Conservation (phyloP, 768 basidiomycete species). For the Xerocomus spinulosus region DNA sequence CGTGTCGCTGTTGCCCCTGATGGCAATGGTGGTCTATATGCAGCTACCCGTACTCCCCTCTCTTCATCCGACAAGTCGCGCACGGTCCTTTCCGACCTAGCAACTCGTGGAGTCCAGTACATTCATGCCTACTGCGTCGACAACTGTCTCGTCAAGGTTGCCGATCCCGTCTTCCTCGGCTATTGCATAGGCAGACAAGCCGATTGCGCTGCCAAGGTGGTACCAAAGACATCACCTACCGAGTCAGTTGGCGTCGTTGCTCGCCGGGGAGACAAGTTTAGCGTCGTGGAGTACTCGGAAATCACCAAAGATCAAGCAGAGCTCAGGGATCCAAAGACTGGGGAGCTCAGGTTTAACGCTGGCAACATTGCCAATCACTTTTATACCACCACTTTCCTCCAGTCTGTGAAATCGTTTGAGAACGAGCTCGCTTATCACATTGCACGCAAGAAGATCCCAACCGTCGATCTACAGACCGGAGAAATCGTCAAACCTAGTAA, state of each 20-base stretch:
- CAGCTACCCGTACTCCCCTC: conserved; percentile 80
- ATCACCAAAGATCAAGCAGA: conserved; percentile 86
- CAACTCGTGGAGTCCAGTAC: conserved; percentile 71
- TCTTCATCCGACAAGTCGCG: conserved; percentile 51
- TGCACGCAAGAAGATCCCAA: conserved; percentile 94
- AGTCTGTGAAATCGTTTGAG: conserved; percentile 76
- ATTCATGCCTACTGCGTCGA: conserved; percentile 97
- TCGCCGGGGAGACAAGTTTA: conserved; percentile 73
- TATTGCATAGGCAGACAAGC: conserved; percentile 86
- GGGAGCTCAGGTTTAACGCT: conserved; percentile 85
- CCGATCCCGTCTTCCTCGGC: conserved; percentile 95
- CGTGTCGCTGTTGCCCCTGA: conserved; percentile 93
- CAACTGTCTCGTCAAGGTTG: conserved; percentile 96
- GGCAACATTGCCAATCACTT: conserved; percentile 99
- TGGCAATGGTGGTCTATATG: conserved; percentile 96
- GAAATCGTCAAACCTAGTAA: conserved; percentile 70
- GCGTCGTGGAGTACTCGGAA: conserved; percentile 97
- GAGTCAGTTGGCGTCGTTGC: conserved; percentile 97
- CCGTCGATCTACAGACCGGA: conserved; percentile 68
- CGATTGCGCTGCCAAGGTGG: conserved; percentile 94
- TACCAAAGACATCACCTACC: conserved; percentile 78
- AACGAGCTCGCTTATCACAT: conserved; percentile 93
- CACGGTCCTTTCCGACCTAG: conserved; percentile 83
- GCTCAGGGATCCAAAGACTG: conserved; percentile 58
- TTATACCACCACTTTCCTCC: conserved; percentile 85